A percentile compares a stretch with the other conserved stretches of the same genome.
phyloP scores from a whole-genome alignment of 106 monocot genomes.

The Acorus calamus region DNA sequence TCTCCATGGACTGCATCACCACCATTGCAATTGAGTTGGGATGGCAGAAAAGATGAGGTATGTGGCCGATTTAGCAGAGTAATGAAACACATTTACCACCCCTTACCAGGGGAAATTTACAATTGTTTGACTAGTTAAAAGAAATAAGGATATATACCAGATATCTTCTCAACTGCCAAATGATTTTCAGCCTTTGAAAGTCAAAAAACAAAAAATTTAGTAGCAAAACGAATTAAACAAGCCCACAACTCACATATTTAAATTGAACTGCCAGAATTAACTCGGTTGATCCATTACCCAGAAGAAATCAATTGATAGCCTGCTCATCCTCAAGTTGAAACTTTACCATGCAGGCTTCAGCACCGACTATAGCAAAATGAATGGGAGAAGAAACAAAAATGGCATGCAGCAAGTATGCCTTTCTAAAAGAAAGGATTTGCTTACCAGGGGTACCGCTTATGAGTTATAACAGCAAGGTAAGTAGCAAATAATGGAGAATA shows the following conservation, averaged over 20 bases:
- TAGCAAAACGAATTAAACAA: conserved; percentile 19
- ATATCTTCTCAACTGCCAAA: conserved; percentile 31
- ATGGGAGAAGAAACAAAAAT: too few species aligned
- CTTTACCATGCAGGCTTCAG: too few species aligned
- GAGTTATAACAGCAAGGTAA: neutral
- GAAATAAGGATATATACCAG: conserved; percentile 23
- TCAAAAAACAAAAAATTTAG: conserved; percentile 28
- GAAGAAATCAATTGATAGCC: too few species aligned
- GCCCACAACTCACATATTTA: too few species aligned
- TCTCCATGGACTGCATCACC: conserved; percentile 65
- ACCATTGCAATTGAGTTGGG: conserved; percentile 61
- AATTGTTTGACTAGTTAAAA: neutral
- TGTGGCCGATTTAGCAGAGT: conserved; percentile 18
- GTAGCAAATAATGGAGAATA: neutral
- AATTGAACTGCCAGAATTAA: too few species aligned
- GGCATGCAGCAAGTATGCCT: too few species aligned
- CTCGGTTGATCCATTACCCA: too few species aligned
- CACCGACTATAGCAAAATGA: too few species aligned
- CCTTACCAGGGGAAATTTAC: neutral
- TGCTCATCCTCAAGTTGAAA: too few species aligned
- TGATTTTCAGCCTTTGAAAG: conserved; percentile 19
- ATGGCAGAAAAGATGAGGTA: conserved; percentile 26
- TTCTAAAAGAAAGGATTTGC: too few species aligned
- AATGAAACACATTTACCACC: conserved; percentile 28
- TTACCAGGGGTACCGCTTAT: too few species aligned